These are phyloP conservation scores for Grosmannia serpens DNA, from an alignment of 2,329 filamentous ascomycete genomes.

Conservation along the genomic window DNA sequence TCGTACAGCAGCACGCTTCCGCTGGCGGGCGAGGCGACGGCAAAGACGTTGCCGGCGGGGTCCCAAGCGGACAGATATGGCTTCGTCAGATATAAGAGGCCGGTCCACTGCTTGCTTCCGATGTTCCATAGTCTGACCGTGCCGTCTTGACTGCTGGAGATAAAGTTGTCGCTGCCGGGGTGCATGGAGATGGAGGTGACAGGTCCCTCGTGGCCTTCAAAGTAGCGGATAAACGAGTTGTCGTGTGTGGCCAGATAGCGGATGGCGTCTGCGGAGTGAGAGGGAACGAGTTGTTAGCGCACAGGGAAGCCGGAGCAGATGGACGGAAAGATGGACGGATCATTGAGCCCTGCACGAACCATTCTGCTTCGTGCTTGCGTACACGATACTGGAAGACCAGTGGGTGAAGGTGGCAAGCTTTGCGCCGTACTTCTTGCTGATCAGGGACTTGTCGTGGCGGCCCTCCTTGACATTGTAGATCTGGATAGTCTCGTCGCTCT, in stretches of 20 bases:
- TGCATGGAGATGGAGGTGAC: conserved; percentile 80
- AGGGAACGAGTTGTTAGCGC: not conserved
- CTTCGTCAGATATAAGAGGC: conserved; percentile 66
- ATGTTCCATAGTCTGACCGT: conserved; percentile 88
- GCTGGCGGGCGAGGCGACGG: conserved; percentile 70
- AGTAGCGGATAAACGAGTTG: conserved; percentile 93
- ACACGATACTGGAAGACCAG: conserved; percentile 80
- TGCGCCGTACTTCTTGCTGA: conserved; percentile 94
- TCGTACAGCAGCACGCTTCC: conserved; percentile 84
- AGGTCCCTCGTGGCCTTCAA: conserved; percentile 73
- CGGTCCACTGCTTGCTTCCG: conserved; percentile 66
- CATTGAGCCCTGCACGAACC: conserved; percentile 32
- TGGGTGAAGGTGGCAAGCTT: conserved; percentile 93
- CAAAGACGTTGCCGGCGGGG: conserved; percentile 83
- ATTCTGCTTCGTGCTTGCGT: conserved; percentile 92
- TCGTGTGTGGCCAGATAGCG: conserved; percentile 86
- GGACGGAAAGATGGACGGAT: not conserved
- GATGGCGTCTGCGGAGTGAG: conserved; percentile 51
- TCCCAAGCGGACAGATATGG: conserved; percentile 84
- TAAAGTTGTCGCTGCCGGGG: conserved; percentile 79
- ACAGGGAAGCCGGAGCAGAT: not conserved
- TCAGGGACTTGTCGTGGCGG: conserved; percentile 74
- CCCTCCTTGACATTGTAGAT: conserved; percentile 91
- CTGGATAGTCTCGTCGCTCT: conserved; percentile 90
- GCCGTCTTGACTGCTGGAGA: conserved; percentile 84